Evolutionary conservation across 441 rosid species (phyloP).

Genomic region (Gossypium trilobum): DNA sequence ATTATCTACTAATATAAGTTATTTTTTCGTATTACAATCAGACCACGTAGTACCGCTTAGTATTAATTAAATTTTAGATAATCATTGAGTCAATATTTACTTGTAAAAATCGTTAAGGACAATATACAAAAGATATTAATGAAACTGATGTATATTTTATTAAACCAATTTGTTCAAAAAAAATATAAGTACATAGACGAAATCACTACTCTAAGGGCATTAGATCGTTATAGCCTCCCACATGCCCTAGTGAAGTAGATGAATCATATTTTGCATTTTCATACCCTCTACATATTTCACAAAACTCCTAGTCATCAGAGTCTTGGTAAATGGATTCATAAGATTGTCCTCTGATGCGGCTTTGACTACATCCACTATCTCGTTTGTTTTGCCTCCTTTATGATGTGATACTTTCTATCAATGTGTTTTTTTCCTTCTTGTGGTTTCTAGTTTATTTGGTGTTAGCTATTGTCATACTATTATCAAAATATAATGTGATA

Average conservation of each 20-base stretch:
- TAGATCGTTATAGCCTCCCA: background rate
- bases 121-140: no score
- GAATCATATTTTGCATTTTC: background rate
- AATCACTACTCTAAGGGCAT: background rate
- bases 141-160: background rate
- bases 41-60: background rate
- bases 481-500: background rate
- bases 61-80: background rate
- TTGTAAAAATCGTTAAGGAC: background rate
- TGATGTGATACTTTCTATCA: background rate
- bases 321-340: background rate
- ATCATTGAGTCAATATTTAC: background rate
- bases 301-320: background rate
- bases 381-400: background rate
- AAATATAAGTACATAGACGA: no score
- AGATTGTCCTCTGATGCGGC: background rate
- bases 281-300: background rate
- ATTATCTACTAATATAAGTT: background rate
- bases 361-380: background rate
- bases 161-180: background rate
- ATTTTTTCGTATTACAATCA: no score
- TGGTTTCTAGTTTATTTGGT: background rate
- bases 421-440: background rate
- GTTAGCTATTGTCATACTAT: background rate
- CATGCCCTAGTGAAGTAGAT: background rate